These are phyloP conservation scores for Botrytis galanthina DNA, from an alignment of 2,329 filamentous ascomycete genomes.

Conservation along the genomic window DNA sequence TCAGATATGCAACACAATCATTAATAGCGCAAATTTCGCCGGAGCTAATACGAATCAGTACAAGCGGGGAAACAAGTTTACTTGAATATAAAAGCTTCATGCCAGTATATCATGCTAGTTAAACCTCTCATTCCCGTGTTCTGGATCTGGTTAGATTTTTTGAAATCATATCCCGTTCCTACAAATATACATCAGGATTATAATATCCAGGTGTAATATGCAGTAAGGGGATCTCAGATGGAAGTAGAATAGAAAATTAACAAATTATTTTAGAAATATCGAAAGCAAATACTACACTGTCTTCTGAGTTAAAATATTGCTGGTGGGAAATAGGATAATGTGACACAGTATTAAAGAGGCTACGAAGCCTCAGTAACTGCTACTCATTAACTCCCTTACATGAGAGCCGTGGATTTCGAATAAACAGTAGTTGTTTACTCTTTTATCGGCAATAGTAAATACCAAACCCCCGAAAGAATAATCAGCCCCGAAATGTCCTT, in stretches of 20 bases:
- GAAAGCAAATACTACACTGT: no score
- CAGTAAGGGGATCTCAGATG: background rate
- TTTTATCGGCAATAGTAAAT: no score
- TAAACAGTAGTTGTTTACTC: no score
- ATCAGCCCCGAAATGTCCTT: no score
- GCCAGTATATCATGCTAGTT: background rate
- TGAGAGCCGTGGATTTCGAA: background rate
- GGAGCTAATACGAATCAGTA: background rate
- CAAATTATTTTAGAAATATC: no score
- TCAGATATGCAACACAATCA: background rate
- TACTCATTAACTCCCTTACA: background rate
- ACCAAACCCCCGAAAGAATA: accelerated
- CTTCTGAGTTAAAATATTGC: no score
- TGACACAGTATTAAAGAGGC: no score
- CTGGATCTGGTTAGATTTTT: background rate
- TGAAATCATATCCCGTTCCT: background rate
- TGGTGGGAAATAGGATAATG: no score
- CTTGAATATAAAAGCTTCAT: background rate
- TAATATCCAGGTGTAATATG: background rate
- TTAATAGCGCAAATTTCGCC: background rate
- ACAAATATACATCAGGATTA: background rate
- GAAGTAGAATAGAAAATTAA: background rate
- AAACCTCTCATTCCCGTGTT: background rate
- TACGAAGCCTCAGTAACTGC: no score
- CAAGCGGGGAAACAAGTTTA: background rate